Evolutionary conservation across 1,284 basidiomycete species (phyloP).

Genomic region (Inonotus obliquus): DNA sequence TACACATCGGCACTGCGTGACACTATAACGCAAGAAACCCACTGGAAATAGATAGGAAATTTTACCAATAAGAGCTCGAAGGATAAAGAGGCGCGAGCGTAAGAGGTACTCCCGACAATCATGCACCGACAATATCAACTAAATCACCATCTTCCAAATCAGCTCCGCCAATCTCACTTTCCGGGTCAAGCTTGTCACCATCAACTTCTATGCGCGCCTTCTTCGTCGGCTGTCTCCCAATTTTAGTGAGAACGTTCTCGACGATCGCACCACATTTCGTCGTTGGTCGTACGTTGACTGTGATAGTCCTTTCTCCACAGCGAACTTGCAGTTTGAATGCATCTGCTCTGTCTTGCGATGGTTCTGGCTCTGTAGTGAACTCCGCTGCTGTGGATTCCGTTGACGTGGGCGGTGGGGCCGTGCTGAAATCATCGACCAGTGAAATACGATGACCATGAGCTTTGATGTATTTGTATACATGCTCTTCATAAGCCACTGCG

Average conservation of each 20-base stretch:
- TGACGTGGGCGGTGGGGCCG: slow-evolving; percentile 26
- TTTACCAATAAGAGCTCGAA: background rate
- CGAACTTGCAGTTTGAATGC: slow-evolving; percentile 63
- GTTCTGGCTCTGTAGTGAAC: slow-evolving; percentile 24
- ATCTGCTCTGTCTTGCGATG: slow-evolving; percentile 35
- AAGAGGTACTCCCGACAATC: slow-evolving; percentile 20
- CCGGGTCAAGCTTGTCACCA: slow-evolving; percentile 58
- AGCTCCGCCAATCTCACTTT: slow-evolving; percentile 52
- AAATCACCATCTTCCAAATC: slow-evolving; percentile 74
- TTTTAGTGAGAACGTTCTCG: slow-evolving; percentile 58
- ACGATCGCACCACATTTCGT: slow-evolving; percentile 72
- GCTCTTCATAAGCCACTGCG: slow-evolving; percentile 59
- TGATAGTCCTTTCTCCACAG: slow-evolving; percentile 45
- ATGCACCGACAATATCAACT: slow-evolving; percentile 66
- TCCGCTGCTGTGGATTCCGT: slow-evolving; percentile 19
- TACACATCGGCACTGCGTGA: background rate
- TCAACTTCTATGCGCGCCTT: slow-evolving; percentile 57
- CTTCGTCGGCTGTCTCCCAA: slow-evolving; percentile 27
- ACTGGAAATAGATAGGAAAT: background rate
- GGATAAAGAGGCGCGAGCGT: too few species aligned
- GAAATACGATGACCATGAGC: slow-evolving; percentile 20
- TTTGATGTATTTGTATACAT: slow-evolving; percentile 57
- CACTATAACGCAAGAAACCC: background rate
- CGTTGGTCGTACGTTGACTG: slow-evolving; percentile 62
- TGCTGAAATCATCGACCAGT: slow-evolving; percentile 35